These are phyloP conservation scores for Hortaea werneckii DNA, from an alignment of 2,329 filamentous ascomycete genomes.

Conservation along the genomic window DNA sequence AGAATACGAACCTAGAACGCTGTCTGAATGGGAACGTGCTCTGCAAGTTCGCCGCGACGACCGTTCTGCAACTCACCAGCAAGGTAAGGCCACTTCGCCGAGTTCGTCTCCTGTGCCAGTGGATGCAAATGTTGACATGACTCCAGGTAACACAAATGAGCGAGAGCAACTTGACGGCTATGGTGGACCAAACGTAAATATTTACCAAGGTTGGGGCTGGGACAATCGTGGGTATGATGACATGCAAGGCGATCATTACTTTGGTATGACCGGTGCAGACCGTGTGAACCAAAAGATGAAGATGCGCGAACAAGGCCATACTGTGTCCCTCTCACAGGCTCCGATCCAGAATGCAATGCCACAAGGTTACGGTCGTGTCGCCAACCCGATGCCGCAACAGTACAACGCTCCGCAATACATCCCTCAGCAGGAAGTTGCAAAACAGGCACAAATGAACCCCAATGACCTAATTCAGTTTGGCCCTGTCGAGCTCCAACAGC, in stretches of 20 bases:
- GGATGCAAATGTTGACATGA: too few species aligned
- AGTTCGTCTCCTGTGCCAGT: too few species aligned
- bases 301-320: constrained; percentile 1
- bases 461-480: background rate
- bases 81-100: background rate
- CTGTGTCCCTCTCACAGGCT: background rate
- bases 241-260: constrained; percentile 4
- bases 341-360: background rate
- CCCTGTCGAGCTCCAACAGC: background rate
- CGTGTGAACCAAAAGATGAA: background rate
- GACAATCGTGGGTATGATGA: constrained; percentile 1
- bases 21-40: too few species aligned
- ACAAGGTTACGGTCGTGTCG: background rate
- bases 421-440: background rate
- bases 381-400: background rate
- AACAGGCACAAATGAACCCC: background rate
- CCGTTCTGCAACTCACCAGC: background rate
- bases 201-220: constrained; percentile 1
- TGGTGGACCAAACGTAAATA: background rate
- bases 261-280: constrained; percentile 1
- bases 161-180: constrained; percentile 4
- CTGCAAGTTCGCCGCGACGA: background rate
- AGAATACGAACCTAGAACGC: too few species aligned
- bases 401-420: background rate
- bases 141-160: background rate